Evolutionary conservation across 2,329 filamentous ascomycete species (phyloP), one percentile per base, ranked within the genome.

Genomic region (Colletotrichum sp.): DNA sequence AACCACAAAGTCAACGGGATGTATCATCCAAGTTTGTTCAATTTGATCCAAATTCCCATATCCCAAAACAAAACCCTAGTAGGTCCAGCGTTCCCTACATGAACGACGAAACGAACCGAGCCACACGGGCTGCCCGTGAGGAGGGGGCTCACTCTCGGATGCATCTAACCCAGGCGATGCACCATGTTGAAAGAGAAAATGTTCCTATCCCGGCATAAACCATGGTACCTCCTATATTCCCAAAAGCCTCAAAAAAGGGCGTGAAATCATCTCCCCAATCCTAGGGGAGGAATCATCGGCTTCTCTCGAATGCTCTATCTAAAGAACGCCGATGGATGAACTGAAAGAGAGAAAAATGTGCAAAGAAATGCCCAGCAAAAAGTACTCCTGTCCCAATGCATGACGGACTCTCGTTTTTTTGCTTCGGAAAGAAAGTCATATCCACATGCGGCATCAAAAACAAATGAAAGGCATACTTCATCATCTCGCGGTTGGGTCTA

Each of bases 341-440:
- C 30, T 34, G 8, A 59, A 69, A 27, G 32, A 34, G 25, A 11
- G 25, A 11, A 19, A 72, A 30, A 36, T 15, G 32, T 34, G 52
- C 30, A n/a, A n/a, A 27, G 13, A 63, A 39, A 39, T 36, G 39
- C 34, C 71, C 59, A 39, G 44, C 19, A 49, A 49, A 44, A 11
- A n/a, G n/a, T 39, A 77, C 76, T 76, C 74, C 76, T 63, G 64
- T 71, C 55, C 69, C 22, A 59, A 77, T 77, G 74, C 76, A 74
- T 76, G 73, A 44, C 22, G 29, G 22, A 68, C 39, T 76, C 62
- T 68, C 25, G 29, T 34, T 61, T 69, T 69, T 69, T 57, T 39
- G 11, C 39, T 16, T 49, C 44, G 44, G 19, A 49, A 22, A 49
- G 19, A 49, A 49, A 65, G 66, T 75, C 66, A 75, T 61, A 44